Conservation (phyloP, 805 yeast genomes). For the Zygosaccharomyces pseudorouxii region DNA sequence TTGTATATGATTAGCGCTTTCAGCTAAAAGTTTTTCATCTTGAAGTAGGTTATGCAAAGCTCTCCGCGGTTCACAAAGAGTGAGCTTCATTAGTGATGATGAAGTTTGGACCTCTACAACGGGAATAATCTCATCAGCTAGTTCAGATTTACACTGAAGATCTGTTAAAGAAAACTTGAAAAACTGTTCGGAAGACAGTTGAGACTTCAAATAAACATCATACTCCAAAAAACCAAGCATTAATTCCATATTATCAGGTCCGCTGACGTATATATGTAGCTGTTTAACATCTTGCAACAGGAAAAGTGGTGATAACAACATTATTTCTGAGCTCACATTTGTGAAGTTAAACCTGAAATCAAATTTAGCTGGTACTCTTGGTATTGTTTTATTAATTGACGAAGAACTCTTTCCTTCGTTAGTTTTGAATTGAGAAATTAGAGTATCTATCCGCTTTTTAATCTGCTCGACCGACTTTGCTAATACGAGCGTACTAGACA, state of each 20-base stretch:
- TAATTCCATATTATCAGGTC: slow-evolving; percentile 15
- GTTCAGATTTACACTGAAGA: slow-evolving; percentile 15
- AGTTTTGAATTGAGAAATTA: background rate
- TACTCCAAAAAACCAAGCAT: slow-evolving; percentile 23
- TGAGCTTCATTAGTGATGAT: slow-evolving; percentile 25
- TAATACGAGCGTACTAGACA: slow-evolving; percentile 20
- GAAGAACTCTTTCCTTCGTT: slow-evolving; percentile 2
- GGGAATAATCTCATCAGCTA: slow-evolving; percentile 8
- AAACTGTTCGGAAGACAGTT: slow-evolving; percentile 28
- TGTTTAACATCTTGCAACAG: slow-evolving; percentile 24
- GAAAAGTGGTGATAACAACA: slow-evolving; percentile 25
- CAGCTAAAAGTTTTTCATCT: slow-evolving; percentile 25
- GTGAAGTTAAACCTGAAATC: slow-evolving; percentile 12
- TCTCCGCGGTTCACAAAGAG: slow-evolving; percentile 30
- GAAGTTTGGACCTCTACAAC: slow-evolving; percentile 13
- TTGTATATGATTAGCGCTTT: slow-evolving; percentile 18
- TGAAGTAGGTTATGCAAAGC: slow-evolving; percentile 23
- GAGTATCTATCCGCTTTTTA: slow-evolving; percentile 3
- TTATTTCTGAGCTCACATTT: slow-evolving; percentile 25
- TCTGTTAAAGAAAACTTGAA: slow-evolving; percentile 26
- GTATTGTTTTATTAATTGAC: background rate
- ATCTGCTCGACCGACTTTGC: slow-evolving; percentile 17
- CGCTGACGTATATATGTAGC: slow-evolving; percentile 19
- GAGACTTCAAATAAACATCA: slow-evolving; percentile 24
- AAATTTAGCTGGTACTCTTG: background rate